Conservation (phyloP, 208 protist genomes). For the Crithidia acanthocephali region DNA sequence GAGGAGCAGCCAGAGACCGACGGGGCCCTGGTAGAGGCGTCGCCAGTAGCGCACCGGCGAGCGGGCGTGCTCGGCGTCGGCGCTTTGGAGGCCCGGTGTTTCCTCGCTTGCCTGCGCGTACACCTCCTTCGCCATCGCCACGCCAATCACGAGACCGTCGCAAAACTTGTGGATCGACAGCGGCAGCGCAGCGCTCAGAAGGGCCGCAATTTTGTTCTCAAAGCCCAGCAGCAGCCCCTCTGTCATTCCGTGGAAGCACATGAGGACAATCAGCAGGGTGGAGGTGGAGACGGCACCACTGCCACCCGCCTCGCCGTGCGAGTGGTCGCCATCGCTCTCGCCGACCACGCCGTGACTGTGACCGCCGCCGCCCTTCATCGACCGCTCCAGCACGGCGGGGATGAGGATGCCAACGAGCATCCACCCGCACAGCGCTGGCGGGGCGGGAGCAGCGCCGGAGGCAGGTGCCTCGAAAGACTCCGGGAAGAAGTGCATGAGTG, state of each 20-base stretch:
- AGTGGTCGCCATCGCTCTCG: slow-evolving; percentile 10
- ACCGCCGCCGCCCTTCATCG: slow-evolving; percentile 17
- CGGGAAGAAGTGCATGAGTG: slow-evolving; percentile 64
- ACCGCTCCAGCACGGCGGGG: slow-evolving; percentile 55
- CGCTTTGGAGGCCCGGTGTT: too few species aligned
- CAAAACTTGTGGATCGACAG: slow-evolving; percentile 70
- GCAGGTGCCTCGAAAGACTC: slow-evolving; percentile 29
- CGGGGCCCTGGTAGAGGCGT: slow-evolving; percentile 22
- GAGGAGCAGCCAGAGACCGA: slow-evolving; percentile 51
- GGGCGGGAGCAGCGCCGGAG: neutral
- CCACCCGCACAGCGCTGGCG: slow-evolving; percentile 32
- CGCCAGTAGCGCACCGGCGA: slow-evolving; percentile 25
- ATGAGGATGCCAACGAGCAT: slow-evolving; percentile 65
- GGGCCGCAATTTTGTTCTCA: slow-evolving; percentile 31
- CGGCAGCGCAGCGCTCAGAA: slow-evolving; percentile 51
- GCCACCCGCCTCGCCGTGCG: slow-evolving; percentile 13
- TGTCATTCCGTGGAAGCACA: slow-evolving; percentile 71
- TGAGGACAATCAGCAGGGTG: slow-evolving; percentile 56
- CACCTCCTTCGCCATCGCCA: slow-evolving; percentile 62
- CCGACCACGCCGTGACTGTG: slow-evolving; percentile 33
- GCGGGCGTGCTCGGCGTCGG: neutral
- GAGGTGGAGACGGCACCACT: slow-evolving; percentile 23
- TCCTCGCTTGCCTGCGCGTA: slow-evolving; percentile 6
- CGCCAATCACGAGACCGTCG: slow-evolving; percentile 78
- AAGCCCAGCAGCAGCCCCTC: slow-evolving; percentile 73